Evolutionary conservation across 352 stramenopile species (phyloP).

Genomic region (Phytophthora gonapodyides): DNA sequence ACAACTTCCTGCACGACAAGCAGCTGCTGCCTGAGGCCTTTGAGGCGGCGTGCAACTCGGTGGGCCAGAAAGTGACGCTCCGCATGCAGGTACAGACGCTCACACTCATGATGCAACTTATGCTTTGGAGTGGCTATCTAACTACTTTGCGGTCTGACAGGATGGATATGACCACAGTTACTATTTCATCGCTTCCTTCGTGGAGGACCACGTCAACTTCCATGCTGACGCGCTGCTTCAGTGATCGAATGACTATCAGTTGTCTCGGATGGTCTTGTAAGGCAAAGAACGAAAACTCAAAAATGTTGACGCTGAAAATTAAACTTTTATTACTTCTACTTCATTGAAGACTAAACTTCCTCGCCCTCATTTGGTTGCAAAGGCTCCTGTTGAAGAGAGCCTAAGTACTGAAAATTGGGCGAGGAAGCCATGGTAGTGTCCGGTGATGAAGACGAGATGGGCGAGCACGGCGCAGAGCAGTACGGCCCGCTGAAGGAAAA

Average conservation of each 20-base stretch:
- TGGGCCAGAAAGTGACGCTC: constrained; percentile 83
- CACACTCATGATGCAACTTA: background rate
- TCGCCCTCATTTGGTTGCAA: constrained; percentile 19
- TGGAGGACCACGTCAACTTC: constrained; percentile 96
- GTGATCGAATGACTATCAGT: constrained; percentile 15
- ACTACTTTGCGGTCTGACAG: constrained; percentile 24
- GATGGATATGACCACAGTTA: constrained; percentile 98
- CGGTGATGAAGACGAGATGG: constrained; percentile 26
- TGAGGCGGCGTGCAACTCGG: constrained; percentile 76
- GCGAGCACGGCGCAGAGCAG: constrained; percentile 46
- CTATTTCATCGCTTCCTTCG: constrained; percentile 97
- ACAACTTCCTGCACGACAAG: constrained; percentile 89
- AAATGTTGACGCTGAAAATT: constrained; percentile 9
- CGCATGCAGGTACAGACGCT: constrained; percentile 54
- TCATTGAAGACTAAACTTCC: constrained; percentile 2
- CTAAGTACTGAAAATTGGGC: constrained; percentile 25
- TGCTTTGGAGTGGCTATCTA: background rate
- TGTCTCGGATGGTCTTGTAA: too few relatives aligned
- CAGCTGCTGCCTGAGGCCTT: constrained; percentile 93
- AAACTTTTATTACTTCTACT: constrained; percentile 18
- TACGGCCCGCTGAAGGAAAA: constrained; percentile 44
- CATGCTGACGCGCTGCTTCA: constrained; percentile 89
- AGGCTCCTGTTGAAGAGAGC: constrained; percentile 39
- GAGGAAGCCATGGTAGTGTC: constrained; percentile 31
- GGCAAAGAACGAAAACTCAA: too few relatives aligned